phyloP scores from a whole-genome alignment of 2,329 filamentous ascomycete genomes.

The Talaromyces sp. region DNA sequence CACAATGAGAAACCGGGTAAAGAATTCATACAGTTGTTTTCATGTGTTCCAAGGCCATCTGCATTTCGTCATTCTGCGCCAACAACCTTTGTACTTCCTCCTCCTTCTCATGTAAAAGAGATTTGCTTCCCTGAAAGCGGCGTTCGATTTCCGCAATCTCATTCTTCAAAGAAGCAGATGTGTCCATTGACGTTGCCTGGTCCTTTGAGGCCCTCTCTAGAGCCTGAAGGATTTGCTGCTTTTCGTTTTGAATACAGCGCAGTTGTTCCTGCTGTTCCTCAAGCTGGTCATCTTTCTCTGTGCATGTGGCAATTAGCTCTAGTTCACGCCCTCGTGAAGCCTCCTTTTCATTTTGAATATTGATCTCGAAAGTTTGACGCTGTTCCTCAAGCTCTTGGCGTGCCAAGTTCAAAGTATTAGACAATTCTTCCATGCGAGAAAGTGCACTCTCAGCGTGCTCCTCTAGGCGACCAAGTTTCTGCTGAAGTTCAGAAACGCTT shows the following conservation, averaged over 20 bases:
- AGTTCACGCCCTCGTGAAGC: slow-evolving; percentile 44
- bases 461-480: slow-evolving; percentile 43
- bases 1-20: neutral
- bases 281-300: slow-evolving; percentile 49
- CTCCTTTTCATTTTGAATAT: slow-evolving; percentile 29
- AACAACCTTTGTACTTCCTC: slow-evolving; percentile 28
- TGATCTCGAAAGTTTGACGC: slow-evolving; percentile 35
- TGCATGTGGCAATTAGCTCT: slow-evolving; percentile 44
- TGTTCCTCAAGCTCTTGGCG: slow-evolving; percentile 43
- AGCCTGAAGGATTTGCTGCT: slow-evolving; percentile 21
- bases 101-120: slow-evolving; percentile 27
- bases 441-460: slow-evolving; percentile 42
- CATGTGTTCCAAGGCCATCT: slow-evolving; percentile 18
- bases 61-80: slow-evolving; percentile 23
- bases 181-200: slow-evolving; percentile 26
- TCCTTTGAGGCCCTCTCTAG: slow-evolving; percentile 28
- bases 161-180: slow-evolving; percentile 24
- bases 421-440: slow-evolving; percentile 41
- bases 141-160: slow-evolving; percentile 28
- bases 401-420: slow-evolving; percentile 33
- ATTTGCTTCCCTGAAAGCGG: slow-evolving; percentile 23
- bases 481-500: slow-evolving; percentile 42
- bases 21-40: slow-evolving; percentile 27
- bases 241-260: slow-evolving; percentile 24
- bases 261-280: slow-evolving; percentile 46